Percentiles rank a stretch among this genome's conserved stretches.
These are phyloP conservation scores for Pseudogymnoascus sp. DNA, from an alignment of 2,329 filamentous ascomycete genomes.

Conservation along the genomic window DNA sequence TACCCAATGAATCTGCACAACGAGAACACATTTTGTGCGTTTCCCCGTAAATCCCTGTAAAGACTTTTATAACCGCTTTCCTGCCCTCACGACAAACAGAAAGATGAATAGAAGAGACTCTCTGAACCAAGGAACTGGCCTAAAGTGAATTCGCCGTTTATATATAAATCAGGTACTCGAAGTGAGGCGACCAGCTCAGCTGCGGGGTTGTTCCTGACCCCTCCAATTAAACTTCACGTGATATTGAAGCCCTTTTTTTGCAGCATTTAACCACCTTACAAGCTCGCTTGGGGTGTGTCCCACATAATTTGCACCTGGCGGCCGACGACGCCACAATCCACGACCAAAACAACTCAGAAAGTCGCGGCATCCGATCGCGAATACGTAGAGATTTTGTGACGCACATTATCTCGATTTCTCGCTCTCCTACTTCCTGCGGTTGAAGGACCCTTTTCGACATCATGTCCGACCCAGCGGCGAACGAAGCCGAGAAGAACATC, in stretches of 20 bases:
- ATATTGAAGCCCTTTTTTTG: slow-evolving; percentile 7
- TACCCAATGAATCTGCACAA: neutral
- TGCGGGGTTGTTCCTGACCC: slow-evolving; percentile 9
- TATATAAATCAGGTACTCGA: neutral
- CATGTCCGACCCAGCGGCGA: slow-evolving; percentile 80
- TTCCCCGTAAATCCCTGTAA: slow-evolving; percentile 1
- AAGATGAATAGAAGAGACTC: neutral
- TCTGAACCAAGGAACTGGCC: neutral
- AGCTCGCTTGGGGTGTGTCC: slow-evolving; percentile 1
- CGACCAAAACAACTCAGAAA: slow-evolving; percentile 4
- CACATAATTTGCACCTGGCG: slow-evolving; percentile 6
- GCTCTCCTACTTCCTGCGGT: neutral
- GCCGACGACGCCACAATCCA: slow-evolving; percentile 8
- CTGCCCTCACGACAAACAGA: neutral
- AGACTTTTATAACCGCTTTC: neutral
- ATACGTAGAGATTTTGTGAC: slow-evolving; percentile 6
- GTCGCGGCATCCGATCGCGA: slow-evolving; percentile 9
- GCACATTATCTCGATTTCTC: slow-evolving; percentile 1
- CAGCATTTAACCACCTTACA: slow-evolving; percentile 9
- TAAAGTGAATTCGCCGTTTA: neutral
- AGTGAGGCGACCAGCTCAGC: neutral
- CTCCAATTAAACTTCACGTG: slow-evolving; percentile 6
- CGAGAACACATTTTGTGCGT: neutral
- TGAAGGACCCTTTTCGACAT: slow-evolving; percentile 34
- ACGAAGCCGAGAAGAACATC: slow-evolving; percentile 97